Evolutionary conservation across 108 stramenopile species (phyloP), one percentile per base, ranked within the genome.

Genomic region (Discostella pseudostelligera): DNA sequence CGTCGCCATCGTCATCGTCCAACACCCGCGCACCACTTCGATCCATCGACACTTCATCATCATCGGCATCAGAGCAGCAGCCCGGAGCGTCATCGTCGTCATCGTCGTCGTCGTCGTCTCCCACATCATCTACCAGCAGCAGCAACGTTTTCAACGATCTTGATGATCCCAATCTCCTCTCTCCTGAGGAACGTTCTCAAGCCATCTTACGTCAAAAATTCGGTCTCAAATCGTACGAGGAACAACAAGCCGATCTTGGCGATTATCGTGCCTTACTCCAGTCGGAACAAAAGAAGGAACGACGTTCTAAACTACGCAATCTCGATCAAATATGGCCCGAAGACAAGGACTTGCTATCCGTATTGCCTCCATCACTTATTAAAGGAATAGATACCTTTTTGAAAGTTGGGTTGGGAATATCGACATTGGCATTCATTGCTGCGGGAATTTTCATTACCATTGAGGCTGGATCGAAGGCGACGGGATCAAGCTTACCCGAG

Each of bases 361-460:
- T 86, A 19, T 48, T 93, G 22, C 92, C 92, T 5, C 83, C 74
- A 9, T 76, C 84, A 14, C 25, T 90, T 1, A 49, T 87, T 44
- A 72, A 75, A 28, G 77, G 64, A 11, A 85, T 93, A 64, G 89
- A 93, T 65, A 65, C 76, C 40, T 86, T 87, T 45, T 73, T 93
- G 37, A 90, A 93, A 66, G 36, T 63, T 9, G 92, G 92, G 16
- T 48, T 90, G 47, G 79, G 67, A 9, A 49, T 88, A 12, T 80
- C 65, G 20, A 86, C 85, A 0, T 45, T 76, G 1, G 45, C 77
- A 32, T 93, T 93, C 70, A 72, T 93, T 8, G 28, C 42, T 20
- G 84, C 86, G n/a, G 92, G 92, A 6, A 39, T 87, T 13, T 77
- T 69, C 14, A 93, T 93, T 43, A 87, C 89, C 3, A 62, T 83